phyloP scores from a whole-genome alignment of 306 rosid genomes.

The Hippophae gyantsensis region DNA sequence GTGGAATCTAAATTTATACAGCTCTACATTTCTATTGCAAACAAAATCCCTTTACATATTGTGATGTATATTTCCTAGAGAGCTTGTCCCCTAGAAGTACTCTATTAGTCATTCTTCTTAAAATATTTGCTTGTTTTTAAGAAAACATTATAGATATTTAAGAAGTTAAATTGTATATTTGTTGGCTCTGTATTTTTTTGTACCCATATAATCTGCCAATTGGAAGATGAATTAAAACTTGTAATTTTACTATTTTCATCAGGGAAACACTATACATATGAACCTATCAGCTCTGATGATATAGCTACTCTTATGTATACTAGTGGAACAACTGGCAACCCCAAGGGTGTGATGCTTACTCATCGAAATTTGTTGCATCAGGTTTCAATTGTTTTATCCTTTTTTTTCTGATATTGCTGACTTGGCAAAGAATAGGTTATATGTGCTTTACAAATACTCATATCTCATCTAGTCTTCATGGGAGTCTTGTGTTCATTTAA shows the following conservation, averaged over 20 bases:
- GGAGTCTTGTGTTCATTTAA: no score
- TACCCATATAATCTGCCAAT: not conserved
- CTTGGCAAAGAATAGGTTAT: not conserved
- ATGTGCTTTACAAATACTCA: not conserved
- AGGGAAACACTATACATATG: constrained; percentile 41
- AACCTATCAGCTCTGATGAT: constrained; percentile 67
- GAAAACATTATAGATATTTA: no score
- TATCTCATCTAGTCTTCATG: no score
- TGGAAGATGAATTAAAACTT: constrained; percentile 14
- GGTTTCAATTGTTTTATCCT: constrained; percentile 37
- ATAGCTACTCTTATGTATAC: constrained; percentile 84
- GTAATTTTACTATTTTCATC: constrained; percentile 25
- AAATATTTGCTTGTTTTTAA: no score
- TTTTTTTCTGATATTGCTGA: constrained; percentile 9
- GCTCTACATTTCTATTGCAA: no score
- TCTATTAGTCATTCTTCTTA: no score
- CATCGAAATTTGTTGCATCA: constrained; percentile 89
- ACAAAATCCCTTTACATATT: no score
- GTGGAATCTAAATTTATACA: no score
- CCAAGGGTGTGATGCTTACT: constrained; percentile 90
- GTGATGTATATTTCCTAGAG: no score
- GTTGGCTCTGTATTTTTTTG: no score
- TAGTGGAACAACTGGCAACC: constrained; percentile 94
- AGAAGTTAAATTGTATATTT: no score
- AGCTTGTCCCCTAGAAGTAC: no score